Percentiles rank a stretch among this genome's conserved stretches.
Conservation (phyloP, 768 basidiomycete genomes). For the Paxillus rubicundulus region DNA sequence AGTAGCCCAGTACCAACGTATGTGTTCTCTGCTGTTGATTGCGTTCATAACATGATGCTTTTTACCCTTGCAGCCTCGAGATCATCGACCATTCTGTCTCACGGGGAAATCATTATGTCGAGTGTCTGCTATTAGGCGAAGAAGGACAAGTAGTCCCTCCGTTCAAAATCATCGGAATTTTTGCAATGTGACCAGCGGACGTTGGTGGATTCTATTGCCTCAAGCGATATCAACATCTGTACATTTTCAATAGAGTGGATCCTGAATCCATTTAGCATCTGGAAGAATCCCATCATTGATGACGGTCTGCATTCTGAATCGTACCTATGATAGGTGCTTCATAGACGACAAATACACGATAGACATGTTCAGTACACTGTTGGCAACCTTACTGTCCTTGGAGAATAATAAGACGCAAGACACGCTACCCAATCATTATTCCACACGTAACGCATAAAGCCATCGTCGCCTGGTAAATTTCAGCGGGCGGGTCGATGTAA, state of each 20-base stretch:
- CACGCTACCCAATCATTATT: no score
- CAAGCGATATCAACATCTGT: neutral
- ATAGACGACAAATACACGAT: neutral
- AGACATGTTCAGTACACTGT: neutral
- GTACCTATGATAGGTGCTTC: neutral
- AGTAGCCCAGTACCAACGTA: constrained; percentile 64
- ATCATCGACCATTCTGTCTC: constrained; percentile 86
- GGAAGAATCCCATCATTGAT: neutral
- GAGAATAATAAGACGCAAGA: no score
- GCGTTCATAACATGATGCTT: neutral
- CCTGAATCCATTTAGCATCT: neutral
- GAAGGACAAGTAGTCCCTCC: constrained; percentile 75
- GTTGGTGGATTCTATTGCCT: neutral
- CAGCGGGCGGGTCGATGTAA: neutral
- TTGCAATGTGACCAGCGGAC: constrained; percentile 54
- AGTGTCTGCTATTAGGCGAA: constrained; percentile 85
- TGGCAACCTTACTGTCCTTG: neutral
- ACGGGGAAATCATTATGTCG: constrained; percentile 90
- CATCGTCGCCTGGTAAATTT: no score
- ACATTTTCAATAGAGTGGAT: neutral
- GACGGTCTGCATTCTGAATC: neutral
- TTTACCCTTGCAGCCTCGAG: constrained; percentile 50
- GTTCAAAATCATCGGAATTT: constrained; percentile 92
- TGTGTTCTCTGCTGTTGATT: constrained; percentile 31
- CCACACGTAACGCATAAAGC: no score